Percentiles rank a stretch among this genome's conserved stretches.
Conservation (phyloP, 148 eudicot species). For the Rhododendron kiyosumense region DNA sequence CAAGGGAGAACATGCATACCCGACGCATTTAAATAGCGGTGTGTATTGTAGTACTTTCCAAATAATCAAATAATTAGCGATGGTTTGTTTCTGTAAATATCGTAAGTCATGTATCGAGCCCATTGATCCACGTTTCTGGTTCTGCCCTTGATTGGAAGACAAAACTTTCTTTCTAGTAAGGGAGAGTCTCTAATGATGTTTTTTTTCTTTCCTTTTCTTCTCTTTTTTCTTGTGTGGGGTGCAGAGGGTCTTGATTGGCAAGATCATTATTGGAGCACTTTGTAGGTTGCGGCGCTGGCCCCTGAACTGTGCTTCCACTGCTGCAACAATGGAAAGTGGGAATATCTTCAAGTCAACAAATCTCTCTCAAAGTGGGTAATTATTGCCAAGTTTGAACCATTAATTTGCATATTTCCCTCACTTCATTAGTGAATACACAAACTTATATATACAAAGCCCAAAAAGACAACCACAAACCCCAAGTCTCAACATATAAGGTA, state of each 20-base stretch:
- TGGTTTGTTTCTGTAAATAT: too few relatives aligned
- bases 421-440: not conserved
- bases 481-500: too few relatives aligned
- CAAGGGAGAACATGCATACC: too few relatives aligned
- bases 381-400: not conserved
- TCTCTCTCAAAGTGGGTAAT: not conserved
- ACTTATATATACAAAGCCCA: too few relatives aligned
- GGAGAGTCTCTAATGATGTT: not conserved
- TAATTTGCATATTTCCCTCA: not conserved
- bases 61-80: too few relatives aligned
- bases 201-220: not conserved
- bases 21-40: too few relatives aligned
- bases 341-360: not conserved
- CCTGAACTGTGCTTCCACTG: constrained; percentile 5
- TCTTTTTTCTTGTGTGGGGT: not conserved
- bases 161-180: not conserved
- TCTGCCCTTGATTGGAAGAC: not conserved
- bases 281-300: constrained; percentile 1
- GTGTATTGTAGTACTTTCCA: too few relatives aligned
- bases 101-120: not conserved
- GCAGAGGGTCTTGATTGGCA: not conserved
- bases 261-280: not conserved
- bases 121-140: not conserved
- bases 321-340: not conserved
- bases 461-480: too few relatives aligned